Conservation (phyloP, 2,329 filamentous ascomycete species). For the Xenosphaeropsis pyriputrescens region DNA sequence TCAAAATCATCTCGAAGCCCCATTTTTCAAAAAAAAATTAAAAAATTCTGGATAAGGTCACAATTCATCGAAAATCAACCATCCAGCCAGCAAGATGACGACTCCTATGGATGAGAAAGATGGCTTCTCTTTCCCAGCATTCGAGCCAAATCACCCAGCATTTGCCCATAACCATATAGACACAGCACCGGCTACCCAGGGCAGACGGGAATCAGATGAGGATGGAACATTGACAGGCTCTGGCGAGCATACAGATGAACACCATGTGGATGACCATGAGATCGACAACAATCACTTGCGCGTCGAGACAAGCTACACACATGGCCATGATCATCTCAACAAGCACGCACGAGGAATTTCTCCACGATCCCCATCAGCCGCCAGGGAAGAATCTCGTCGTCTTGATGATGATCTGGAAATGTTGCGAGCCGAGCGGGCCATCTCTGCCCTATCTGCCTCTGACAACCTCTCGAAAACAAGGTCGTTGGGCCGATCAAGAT, state of each 20-base stretch:
- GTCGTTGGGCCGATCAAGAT: constrained; percentile 21
- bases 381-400: constrained; percentile 42
- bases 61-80: background rate
- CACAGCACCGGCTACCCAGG: background rate
- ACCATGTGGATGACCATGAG: background rate
- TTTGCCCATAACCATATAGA: background rate
- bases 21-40: too few relatives aligned
- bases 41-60: too few relatives aligned
- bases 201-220: constrained; percentile 15
- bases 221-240: constrained; percentile 14
- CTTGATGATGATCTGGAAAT: constrained; percentile 53
- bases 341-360: constrained; percentile 9
- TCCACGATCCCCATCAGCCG: constrained; percentile 33
- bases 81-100: constrained; percentile 8
- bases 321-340: constrained; percentile 13
- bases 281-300: constrained; percentile 27
- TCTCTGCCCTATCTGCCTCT: constrained; percentile 15
- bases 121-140: constrained; percentile 17
- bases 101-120: constrained; percentile 15
- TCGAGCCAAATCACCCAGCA: constrained; percentile 6
- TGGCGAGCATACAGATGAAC: constrained; percentile 9
- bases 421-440: constrained; percentile 47
- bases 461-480: constrained; percentile 19
- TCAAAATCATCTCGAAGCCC: too few relatives aligned
- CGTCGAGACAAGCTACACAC: constrained; percentile 26